Evolutionary conservation across 805 yeast species (phyloP), one percentile per base, ranked within the genome.

Genomic region (Sugiyamaella chiloensis): DNA sequence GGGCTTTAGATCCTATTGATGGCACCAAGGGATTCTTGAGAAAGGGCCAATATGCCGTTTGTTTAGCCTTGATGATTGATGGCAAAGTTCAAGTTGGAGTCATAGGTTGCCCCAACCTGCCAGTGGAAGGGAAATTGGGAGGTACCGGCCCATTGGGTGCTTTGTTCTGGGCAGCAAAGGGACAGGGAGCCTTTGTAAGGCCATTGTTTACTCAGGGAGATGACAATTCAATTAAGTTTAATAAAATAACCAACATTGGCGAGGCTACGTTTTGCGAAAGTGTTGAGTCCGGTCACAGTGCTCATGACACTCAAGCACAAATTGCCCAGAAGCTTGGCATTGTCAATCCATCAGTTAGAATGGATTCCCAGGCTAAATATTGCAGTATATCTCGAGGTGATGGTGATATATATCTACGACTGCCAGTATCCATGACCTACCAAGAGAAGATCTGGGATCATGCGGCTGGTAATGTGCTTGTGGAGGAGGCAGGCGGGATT

Each of bases 391-490:
- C 97, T 8, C 76, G 83, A 53, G 99, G 99, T 29, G 84, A 85
- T 47, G 98, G 96, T 2, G 97, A 93, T 59, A 77, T 93, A 11
- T 93, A 95, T 60, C 72, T 93, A 52, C 81, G 99, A 57, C 69
- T 95, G 50, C 99, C 99, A 11, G 79, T 83, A 40, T 80, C 76
- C 55, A 72, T 80, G 44, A 67, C 76, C 2, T 93, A 90, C 64
- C 77, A 87, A 58, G 99, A 93, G 64, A 93, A 93, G 67, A 89
- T 93, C 51, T 93, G 99, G 98, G 99, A 93, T 67, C 99, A 93
- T 65, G 98, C 98, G 16, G 95, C 97, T 1, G 99, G 99, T 2
- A 84, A 85, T 60, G 73, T 91, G 11, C 75, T 93, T 52, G 82
- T 95, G 40, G 74, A 77, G 29, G 99, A 95, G 66, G 85, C 95